A percentile compares a stretch with the other conserved stretches of the same genome.
Conservation (phyloP, 2,329 filamentous ascomycete genomes). For the Arthroderma sp. region DNA sequence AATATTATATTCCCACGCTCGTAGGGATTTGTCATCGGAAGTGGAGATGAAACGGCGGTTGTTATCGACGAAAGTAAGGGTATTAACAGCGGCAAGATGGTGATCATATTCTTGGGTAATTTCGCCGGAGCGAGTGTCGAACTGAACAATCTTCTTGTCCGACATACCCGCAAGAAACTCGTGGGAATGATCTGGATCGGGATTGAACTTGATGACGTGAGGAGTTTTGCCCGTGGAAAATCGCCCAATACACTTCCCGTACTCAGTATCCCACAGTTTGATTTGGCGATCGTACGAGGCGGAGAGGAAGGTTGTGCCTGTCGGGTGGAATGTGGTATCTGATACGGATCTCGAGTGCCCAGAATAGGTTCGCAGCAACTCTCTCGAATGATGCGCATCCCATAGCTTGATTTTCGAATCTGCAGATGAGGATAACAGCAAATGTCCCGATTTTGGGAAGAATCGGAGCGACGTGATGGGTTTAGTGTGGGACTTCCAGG, state of each 20-base stretch:
- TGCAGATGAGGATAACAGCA: conserved; percentile 78
- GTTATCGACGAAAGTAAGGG: conserved; percentile 89
- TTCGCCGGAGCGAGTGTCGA: conserved; percentile 71
- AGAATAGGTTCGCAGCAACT: conserved; percentile 78
- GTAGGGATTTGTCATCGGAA: conserved; percentile 88
- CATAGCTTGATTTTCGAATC: conserved; percentile 87
- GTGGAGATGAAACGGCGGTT: conserved; percentile 95
- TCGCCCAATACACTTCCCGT: conserved; percentile 70
- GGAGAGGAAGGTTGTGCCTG: conserved; percentile 75
- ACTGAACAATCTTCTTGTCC: conserved; percentile 98
- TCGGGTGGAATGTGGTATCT: conserved; percentile 73
- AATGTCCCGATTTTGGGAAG: conserved; percentile 75
- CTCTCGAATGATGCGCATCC: conserved; percentile 82
- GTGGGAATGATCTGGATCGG: conserved; percentile 58
- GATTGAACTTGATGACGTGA: conserved; percentile 90
- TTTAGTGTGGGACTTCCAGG: conserved; percentile 75
- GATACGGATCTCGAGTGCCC: conserved; percentile 85
- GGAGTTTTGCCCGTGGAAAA: conserved; percentile 93
- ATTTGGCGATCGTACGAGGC: conserved; percentile 90
- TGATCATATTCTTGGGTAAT: conserved; percentile 97
- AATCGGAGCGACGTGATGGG: conserved; percentile 81
- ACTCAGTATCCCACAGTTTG: conserved; percentile 97
- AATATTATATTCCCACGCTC: conserved; percentile 97
- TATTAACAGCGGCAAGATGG: conserved; percentile 94
- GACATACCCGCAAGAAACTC: conserved; percentile 96